Evolutionary conservation across 2,329 filamentous ascomycete genomes (phyloP).

Genomic region (Aureobasidium zeae): DNA sequence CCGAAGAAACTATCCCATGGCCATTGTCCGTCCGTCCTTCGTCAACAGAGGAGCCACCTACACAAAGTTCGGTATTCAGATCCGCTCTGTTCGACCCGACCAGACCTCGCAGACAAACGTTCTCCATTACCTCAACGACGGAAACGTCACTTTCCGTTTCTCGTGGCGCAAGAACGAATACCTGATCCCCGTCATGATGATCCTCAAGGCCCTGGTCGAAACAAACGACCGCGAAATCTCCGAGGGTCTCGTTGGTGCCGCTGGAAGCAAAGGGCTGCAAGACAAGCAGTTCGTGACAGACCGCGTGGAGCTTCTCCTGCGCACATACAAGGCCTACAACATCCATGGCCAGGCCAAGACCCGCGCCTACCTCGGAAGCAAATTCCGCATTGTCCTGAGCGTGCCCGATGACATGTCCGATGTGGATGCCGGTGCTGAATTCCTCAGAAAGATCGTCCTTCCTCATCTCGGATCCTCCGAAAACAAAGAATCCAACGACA

Average conservation of each 20-base stretch:
- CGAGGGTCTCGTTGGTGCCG: conserved; percentile 75
- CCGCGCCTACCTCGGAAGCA: conserved; percentile 76
- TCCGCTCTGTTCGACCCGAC: conserved; percentile 89
- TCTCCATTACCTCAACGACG: conserved; percentile 88
- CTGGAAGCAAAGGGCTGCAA: conserved; percentile 64
- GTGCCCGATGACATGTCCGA: conserved; percentile 77
- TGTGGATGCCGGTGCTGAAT: conserved; percentile 83
- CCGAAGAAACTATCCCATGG: conserved; percentile 88
- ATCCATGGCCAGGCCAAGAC: conserved; percentile 76
- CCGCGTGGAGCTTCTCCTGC: conserved; percentile 79
- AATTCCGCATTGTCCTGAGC: conserved; percentile 80
- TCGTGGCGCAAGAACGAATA: conserved; percentile 98
- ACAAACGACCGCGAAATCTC: conserved; percentile 97
- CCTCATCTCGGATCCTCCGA: conserved; percentile 82
- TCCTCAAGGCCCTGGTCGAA: conserved; percentile 87
- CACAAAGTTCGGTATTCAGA: conserved; percentile 80
- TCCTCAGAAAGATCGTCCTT: conserved; percentile 78
- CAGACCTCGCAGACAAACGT: conserved; percentile 97
- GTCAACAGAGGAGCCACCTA: conserved; percentile 77
- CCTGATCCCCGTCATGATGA: conserved; percentile 92
- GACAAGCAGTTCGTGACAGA: conserved; percentile 89
- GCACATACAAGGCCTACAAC: conserved; percentile 86
- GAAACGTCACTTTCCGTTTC: conserved; percentile 93
- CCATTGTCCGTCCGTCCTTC: conserved; percentile 86
- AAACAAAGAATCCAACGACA: conserved; percentile 74